Conservation (phyloP, 2,329 filamentous ascomycete species). For the Massarina eburnea region DNA sequence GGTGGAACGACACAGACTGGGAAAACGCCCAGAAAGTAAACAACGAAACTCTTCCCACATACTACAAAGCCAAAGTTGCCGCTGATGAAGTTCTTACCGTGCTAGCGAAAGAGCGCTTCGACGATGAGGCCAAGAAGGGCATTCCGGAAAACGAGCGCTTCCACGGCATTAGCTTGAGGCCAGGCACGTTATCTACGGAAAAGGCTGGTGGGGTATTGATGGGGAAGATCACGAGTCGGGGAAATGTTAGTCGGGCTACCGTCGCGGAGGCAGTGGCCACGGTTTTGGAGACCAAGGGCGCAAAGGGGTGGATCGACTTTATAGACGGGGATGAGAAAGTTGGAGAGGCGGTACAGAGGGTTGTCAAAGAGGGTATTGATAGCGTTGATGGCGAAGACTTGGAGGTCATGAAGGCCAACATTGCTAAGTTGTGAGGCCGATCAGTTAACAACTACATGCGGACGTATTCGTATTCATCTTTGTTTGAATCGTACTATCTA, state of each 20-base stretch:
- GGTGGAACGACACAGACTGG: slow-evolving; percentile 56
- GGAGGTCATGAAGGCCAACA: slow-evolving; percentile 43
- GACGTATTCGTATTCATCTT: no score
- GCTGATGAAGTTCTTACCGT: slow-evolving; percentile 59
- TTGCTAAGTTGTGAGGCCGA: slow-evolving; percentile 17
- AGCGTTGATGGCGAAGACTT: slow-evolving; percentile 55
- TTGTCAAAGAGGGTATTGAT: slow-evolving; percentile 50
- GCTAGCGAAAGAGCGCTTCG: slow-evolving; percentile 35
- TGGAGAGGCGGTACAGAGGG: slow-evolving; percentile 49
- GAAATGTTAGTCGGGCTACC: slow-evolving; percentile 51
- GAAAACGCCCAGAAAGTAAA: slow-evolving; percentile 49
- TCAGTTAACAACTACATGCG: no score
- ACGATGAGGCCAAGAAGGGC: slow-evolving; percentile 29
- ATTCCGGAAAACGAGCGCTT: slow-evolving; percentile 40
- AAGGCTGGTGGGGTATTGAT: slow-evolving; percentile 52
- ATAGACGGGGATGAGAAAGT: slow-evolving; percentile 53
- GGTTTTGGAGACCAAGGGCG: slow-evolving; percentile 52
- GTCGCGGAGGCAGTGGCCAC: slow-evolving; percentile 55
- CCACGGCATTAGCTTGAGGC: slow-evolving; percentile 55
- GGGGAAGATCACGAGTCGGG: slow-evolving; percentile 48
- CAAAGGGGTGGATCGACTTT: slow-evolving; percentile 57
- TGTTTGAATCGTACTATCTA: no score
- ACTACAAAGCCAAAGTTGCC: slow-evolving; percentile 57
- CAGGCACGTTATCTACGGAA: slow-evolving; percentile 52
- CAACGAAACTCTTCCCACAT: slow-evolving; percentile 52